Evolutionary conservation across 2,329 filamentous ascomycete species (phyloP).

Genomic region (Nannizzia gypsea): DNA sequence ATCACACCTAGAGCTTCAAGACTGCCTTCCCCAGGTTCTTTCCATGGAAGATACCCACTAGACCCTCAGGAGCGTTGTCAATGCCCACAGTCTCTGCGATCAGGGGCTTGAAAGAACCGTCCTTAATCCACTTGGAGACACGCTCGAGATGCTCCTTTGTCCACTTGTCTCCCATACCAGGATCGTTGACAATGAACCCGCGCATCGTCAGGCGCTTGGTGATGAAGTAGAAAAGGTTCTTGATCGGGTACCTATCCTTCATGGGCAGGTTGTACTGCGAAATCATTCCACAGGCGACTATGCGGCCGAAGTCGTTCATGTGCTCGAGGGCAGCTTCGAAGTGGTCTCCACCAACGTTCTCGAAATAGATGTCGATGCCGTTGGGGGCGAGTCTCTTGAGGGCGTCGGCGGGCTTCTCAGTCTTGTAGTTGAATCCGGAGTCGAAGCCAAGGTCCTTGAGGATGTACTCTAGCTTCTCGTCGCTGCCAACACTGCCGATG

Average conservation of each 20-base stretch:
- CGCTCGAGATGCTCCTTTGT: slow-evolving; percentile 61
- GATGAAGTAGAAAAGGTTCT: slow-evolving; percentile 54
- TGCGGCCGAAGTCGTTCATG: slow-evolving; percentile 55
- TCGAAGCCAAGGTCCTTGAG: slow-evolving; percentile 58
- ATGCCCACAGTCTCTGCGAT: slow-evolving; percentile 61
- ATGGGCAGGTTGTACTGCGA: slow-evolving; percentile 58
- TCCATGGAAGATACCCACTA: slow-evolving; percentile 63
- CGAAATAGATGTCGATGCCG: slow-evolving; percentile 73
- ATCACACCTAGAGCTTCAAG: slow-evolving; percentile 47
- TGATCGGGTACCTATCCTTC: slow-evolving; percentile 52
- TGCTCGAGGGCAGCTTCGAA: slow-evolving; percentile 54
- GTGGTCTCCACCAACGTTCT: slow-evolving; percentile 67
- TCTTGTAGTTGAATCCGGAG: slow-evolving; percentile 79
- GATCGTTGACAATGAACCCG: slow-evolving; percentile 63
- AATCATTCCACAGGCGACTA: slow-evolving; percentile 58
- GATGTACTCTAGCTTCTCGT: slow-evolving; percentile 69
- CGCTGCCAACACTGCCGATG: slow-evolving; percentile 66
- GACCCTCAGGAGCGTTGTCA: slow-evolving; percentile 60
- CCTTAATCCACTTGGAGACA: slow-evolving; percentile 61
- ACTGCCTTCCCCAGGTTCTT: slow-evolving; percentile 82
- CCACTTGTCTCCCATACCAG: slow-evolving; percentile 56
- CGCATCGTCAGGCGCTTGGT: slow-evolving; percentile 54
- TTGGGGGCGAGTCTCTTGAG: slow-evolving; percentile 59
- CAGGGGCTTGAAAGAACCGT: slow-evolving; percentile 62
- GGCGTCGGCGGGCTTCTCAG: slow-evolving; percentile 56